A percentile compares a stretch with the other conserved stretches of the same genome.
Conservation (phyloP, 2,329 filamentous ascomycete species). For the Ceratocystis papillata region DNA sequence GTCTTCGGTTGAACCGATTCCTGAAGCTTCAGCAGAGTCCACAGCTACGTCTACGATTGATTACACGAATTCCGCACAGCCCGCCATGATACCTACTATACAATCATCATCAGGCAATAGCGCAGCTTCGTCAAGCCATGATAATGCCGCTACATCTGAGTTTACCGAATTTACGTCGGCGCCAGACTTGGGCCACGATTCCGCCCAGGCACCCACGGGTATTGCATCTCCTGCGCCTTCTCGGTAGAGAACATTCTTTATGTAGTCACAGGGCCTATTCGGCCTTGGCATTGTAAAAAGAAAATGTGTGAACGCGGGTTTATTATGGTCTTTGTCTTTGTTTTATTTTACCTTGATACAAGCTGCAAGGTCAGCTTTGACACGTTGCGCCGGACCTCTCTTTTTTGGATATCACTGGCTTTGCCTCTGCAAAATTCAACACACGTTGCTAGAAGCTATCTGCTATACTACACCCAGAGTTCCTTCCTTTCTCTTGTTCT, state of each 20-base stretch:
- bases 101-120: background rate
- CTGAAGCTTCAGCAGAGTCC: constrained; percentile 13
- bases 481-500: background rate
- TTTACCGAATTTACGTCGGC: constrained; percentile 21
- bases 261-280: background rate
- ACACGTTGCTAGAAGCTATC: background rate
- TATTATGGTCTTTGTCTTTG: constrained; percentile 8
- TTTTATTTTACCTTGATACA: constrained; percentile 15
- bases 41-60: background rate
- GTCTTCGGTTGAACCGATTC: constrained; percentile 16
- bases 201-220: background rate
- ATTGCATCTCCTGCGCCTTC: constrained; percentile 8
- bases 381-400: background rate
- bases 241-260: background rate
- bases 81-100: constrained; percentile 2
- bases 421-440: constrained; percentile 1
- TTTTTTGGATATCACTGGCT: background rate
- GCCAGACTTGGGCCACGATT: background rate
- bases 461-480: background rate
- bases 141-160: constrained; percentile 9
- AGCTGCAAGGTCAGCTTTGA: background rate
- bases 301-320: background rate
- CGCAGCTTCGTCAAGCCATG: constrained; percentile 2
- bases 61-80: background rate
- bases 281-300: background rate